Evolutionary conservation across 805 yeast species (phyloP), one percentile per base, ranked within the genome.

Genomic region (Ogataea trehalophila): DNA sequence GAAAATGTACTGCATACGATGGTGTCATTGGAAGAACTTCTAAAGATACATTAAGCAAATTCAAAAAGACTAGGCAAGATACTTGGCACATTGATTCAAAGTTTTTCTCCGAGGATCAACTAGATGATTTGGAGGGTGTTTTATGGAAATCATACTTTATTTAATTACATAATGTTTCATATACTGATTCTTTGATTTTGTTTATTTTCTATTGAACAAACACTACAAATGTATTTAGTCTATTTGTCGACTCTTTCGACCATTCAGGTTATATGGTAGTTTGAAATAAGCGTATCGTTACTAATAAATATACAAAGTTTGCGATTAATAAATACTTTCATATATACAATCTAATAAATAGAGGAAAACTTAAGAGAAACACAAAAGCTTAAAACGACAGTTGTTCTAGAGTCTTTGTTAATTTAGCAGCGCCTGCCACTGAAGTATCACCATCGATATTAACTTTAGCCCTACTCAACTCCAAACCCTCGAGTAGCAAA

Each of bases 91-190:
- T 89, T 49, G 99, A 92, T 62, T 77, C 85, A 50, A 74, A 74
- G 54, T 80, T 77, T 14, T 94, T 92, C 63, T 80, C 82, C 8
- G 79, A 76, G 42, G 87, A 84, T 5, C 95, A 92, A 65, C 71
- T 90, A 43, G 94, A 89, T 60, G 96, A 89, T 62, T 69, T 92
- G 40, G 99, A 92, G 64, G 99, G 99, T 38, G 97, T 92, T 4
- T 67, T 91, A 26, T 85, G 96, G 87, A 85, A 87, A 63, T 87
- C 95, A 62, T 92, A 94, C 62, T 91, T 89, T 65, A 89, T 92
- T 8, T 89, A 70, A 54, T 20, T 40, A 17, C 11, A 16, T 14
- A 7, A 7, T 22, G 34, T 16, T n/a, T 26, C n/a, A 20, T 37
- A 37, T 20, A 20, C 3, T 22, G 23, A 6, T 15, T 20, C 8